phyloP scores from a whole-genome alignment of 306 rosid species.

The Phaseolus lunatus region DNA sequence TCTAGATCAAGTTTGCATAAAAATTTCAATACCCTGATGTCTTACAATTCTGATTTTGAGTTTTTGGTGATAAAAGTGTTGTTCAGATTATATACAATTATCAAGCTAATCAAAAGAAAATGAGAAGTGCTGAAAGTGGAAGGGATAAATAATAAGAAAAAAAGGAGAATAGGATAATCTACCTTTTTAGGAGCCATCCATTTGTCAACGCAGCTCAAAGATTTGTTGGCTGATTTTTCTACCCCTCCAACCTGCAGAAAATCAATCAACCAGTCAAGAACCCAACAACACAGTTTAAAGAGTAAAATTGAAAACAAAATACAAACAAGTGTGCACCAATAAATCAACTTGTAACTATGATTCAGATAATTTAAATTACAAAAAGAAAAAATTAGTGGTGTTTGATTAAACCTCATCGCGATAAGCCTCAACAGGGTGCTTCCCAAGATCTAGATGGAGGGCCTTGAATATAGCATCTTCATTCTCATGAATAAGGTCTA shows the following conservation, averaged over 20 bases:
- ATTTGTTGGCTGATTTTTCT: slow-evolving; percentile 54
- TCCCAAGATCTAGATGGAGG: slow-evolving; percentile 87
- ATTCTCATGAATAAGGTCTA: slow-evolving; percentile 62
- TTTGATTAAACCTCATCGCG: slow-evolving; percentile 75
- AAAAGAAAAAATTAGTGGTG: not conserved
- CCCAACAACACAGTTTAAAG: not conserved
- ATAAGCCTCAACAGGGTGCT: slow-evolving; percentile 73
- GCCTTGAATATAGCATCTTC: slow-evolving; percentile 65
- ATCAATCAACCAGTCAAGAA: not conserved
- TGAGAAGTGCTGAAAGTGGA: not conserved
- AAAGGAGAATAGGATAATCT: not conserved
- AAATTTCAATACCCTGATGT: not conserved
- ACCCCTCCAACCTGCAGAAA: slow-evolving; percentile 74
- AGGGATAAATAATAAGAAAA: not conserved
- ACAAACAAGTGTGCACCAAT: not conserved
- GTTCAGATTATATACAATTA: not conserved
- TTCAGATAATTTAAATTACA: not conserved
- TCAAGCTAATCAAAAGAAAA: not conserved
- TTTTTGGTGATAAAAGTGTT: not conserved
- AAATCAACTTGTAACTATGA: not conserved
- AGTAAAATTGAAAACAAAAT: not conserved
- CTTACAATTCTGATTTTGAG: not conserved
- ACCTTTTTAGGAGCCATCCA: slow-evolving; percentile 83
- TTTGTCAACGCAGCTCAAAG: slow-evolving; percentile 63
- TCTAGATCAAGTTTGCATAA: not conserved